Conservation (phyloP, 2,329 filamentous ascomycete genomes). For the Lachnellula cervina region DNA sequence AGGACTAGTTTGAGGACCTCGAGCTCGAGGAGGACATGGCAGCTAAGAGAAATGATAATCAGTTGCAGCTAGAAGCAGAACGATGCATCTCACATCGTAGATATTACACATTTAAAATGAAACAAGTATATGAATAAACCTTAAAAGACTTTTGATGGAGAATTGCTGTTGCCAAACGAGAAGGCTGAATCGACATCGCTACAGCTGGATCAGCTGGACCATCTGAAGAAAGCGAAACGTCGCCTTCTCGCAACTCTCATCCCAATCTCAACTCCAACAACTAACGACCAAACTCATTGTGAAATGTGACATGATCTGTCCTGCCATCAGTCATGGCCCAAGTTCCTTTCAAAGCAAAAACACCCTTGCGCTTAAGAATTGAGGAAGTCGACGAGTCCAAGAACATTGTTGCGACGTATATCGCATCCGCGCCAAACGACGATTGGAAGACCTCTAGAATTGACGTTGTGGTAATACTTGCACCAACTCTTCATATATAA, state of each 20-base stretch:
- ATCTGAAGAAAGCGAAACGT: slow-evolving; percentile 6
- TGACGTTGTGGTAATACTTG: slow-evolving; percentile 23
- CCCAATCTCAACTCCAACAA: background rate
- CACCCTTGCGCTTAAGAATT: slow-evolving; percentile 13
- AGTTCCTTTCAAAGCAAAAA: background rate
- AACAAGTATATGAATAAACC: background rate
- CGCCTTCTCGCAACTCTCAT: background rate
- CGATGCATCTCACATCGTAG: too few relatives aligned
- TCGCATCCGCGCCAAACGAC: slow-evolving; percentile 6
- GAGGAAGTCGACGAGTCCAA: slow-evolving; percentile 30
- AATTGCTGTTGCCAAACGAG: background rate
- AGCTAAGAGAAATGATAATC: background rate
- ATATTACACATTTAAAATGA: background rate
- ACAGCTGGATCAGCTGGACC: background rate
- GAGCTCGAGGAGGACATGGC: background rate
- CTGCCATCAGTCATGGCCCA: background rate
- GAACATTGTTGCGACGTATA: slow-evolving; percentile 30
- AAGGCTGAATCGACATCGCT: background rate
- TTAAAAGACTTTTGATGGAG: background rate
- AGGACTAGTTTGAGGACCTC: background rate
- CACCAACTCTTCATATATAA: background rate
- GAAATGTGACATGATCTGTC: slow-evolving; percentile 1
- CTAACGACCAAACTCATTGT: background rate
- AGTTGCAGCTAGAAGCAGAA: too few relatives aligned
- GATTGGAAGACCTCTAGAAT: slow-evolving; percentile 13